Conservation (phyloP, 495 filamentous ascomycete genomes). For the Aspergillus heteromorphus region DNA sequence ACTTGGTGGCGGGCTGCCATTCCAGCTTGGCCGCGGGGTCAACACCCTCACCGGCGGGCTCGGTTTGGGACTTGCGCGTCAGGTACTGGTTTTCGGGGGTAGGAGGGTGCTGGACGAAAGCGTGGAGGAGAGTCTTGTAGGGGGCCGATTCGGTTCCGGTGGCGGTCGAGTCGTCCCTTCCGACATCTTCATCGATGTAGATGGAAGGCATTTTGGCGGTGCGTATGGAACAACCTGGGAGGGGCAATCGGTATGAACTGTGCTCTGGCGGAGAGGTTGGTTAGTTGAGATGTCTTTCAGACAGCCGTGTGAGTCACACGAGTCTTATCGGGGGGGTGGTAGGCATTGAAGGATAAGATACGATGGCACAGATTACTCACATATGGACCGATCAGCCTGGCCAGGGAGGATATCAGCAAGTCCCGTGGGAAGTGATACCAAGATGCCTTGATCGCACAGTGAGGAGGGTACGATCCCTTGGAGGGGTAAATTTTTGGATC, state of each 20-base stretch:
- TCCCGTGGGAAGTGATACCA: constrained; percentile 3
- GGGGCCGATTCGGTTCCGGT: constrained; percentile 66
- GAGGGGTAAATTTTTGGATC: constrained; percentile 39
- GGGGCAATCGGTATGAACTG: background rate
- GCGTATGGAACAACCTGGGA: background rate
- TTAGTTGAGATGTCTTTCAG: background rate
- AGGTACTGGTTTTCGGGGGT: constrained; percentile 57
- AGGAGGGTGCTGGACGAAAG: constrained; percentile 66
- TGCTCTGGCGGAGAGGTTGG: background rate
- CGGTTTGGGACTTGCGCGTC: constrained; percentile 62
- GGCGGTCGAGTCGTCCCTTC: constrained; percentile 62
- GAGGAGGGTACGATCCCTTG: constrained; percentile 5
- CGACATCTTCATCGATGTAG: constrained; percentile 76
- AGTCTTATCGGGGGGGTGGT: background rate
- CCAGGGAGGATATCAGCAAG: background rate
- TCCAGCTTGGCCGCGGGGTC: constrained; percentile 45
- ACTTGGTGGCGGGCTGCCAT: constrained; percentile 80
- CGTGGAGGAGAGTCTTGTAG: constrained; percentile 74
- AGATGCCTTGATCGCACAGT: constrained; percentile 24
- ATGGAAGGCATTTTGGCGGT: constrained; percentile 43
- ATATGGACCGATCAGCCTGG: background rate
- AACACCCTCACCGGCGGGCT: constrained; percentile 52
- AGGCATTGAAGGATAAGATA: background rate
- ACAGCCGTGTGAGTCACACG: background rate
- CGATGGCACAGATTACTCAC: background rate